Evolutionary conservation across 768 basidiomycete genomes (phyloP), one percentile per base, ranked within the genome.

Genomic region (Mycena metata): DNA sequence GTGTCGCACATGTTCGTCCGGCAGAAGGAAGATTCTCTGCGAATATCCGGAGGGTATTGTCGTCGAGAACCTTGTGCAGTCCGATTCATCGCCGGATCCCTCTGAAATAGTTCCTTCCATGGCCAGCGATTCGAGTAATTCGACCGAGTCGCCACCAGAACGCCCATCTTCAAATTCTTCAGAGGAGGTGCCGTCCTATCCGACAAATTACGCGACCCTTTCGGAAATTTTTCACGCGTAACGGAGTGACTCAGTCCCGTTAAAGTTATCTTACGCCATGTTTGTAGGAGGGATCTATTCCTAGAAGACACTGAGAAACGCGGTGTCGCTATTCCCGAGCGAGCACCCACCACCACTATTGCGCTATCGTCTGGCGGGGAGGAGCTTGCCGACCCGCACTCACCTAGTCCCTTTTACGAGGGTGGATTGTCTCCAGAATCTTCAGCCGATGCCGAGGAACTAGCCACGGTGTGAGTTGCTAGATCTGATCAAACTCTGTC

Each of bases 31-130:
- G 13, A 49, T 60, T 16, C 43, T 33, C 5, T 69, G 69, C 45
- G 64, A 65, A 43, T 69, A 65, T 21, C 52, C 24, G 12, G 69
- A 66, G 17, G 58, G 49, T 3, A 24, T 64, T 10, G 13, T 51
- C 5, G 42, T 46, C 16, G 52, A 9, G 21, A 21, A 7, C 43
- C 30, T 33, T 4, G n/a, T 46, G 17, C 24, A 19, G 13, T 41
- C 17, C 11, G 42, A 50, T 13, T 19, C 55, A 33, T 30, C n/a
- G n/a, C n/a, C n/a, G n/a, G n/a, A n/a, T n/a, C n/a, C n/a, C n/a
- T n/a, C 30, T 30, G 30, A 30, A 30, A 30, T 30, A 30, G n/a
- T 36, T 35, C 23, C 11, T 35, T 41, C 24, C 36, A 63, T 35
- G 21, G 47, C 15, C 39, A 21, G 36, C 23, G 50, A 2, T 21